Percentiles rank a stretch among this genome's conserved stretches.
phyloP scores from a whole-genome alignment of 495 filamentous ascomycete genomes.

The Beverwykella pulmonaria region DNA sequence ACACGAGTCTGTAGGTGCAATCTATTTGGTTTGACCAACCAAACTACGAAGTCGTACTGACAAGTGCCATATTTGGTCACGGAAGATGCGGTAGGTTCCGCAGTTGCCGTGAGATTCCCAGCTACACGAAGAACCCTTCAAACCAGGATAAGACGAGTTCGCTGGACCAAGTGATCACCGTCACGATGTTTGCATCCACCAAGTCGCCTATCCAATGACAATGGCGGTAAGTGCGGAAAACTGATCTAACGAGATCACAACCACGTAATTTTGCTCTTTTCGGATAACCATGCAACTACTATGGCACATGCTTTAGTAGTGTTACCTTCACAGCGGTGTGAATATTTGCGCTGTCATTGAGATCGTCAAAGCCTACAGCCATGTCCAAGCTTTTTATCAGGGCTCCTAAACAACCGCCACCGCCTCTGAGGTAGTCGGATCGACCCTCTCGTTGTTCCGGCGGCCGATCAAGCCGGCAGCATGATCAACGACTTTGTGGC shows the following conservation, averaged over 20 bases:
- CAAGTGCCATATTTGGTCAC: neutral
- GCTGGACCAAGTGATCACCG: constrained; percentile 7
- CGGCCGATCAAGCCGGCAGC: constrained; percentile 22
- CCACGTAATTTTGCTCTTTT: neutral
- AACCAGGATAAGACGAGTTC: constrained; percentile 12
- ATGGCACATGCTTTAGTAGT: neutral
- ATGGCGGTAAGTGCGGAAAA: neutral
- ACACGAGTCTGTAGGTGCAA: constrained; percentile 3
- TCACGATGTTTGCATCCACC: neutral
- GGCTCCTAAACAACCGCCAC: constrained; percentile 11
- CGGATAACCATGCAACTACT: neutral
- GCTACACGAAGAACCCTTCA: constrained; percentile 5
- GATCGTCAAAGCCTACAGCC: neutral
- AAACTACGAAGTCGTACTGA: neutral
- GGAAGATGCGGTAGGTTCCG: constrained; percentile 17
- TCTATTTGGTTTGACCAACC: constrained; percentile 13
- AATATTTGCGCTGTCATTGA: neutral
- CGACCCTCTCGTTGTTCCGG: constrained; percentile 1
- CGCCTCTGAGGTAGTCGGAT: constrained; percentile 17
- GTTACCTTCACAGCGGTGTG: neutral
- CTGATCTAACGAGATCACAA: neutral
- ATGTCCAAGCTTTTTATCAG: neutral
- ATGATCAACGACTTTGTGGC: constrained; percentile 3
- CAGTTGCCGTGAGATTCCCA: neutral
- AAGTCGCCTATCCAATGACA: neutral